These are phyloP conservation scores for Penicillium nucicola DNA, from an alignment of 495 filamentous ascomycete genomes.

Conservation along the genomic window DNA sequence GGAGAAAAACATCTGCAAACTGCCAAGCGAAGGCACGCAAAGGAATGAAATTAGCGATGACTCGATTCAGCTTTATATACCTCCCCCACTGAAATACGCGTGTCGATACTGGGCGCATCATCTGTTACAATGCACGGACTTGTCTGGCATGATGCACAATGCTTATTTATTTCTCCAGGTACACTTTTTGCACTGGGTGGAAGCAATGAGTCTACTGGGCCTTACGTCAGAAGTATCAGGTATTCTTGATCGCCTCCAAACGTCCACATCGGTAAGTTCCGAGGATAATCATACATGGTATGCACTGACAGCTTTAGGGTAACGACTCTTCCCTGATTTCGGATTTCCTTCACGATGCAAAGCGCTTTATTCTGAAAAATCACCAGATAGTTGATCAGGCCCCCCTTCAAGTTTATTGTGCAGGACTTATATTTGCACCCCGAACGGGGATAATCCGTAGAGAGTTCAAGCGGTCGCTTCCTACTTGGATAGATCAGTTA, in stretches of 20 bases:
- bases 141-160: not conserved
- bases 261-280: not conserved
- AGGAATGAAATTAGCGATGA: not conserved
- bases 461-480: too few species aligned
- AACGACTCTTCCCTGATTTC: not conserved
- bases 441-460: too few species aligned
- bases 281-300: not conserved
- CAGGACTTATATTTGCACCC: too few species aligned
- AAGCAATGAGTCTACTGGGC: too few species aligned
- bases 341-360: constrained; percentile 28
- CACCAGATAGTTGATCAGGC: not conserved
- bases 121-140: not conserved
- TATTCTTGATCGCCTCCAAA: too few species aligned
- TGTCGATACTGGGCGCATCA: not conserved
- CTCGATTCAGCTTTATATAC: not conserved
- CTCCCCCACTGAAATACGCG: not conserved
- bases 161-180: not conserved
- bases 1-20: not conserved
- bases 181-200: too few species aligned
- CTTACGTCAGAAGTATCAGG: too few species aligned
- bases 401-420: too few species aligned
- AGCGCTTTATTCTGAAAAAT: constrained; percentile 30
- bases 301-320: too few species aligned
- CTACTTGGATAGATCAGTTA: not conserved
- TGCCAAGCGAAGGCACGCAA: not conserved